Base-by-base conservation (phyloP, 1,284 basidiomycete genomes). In the Ustilago loliicola region DNA sequence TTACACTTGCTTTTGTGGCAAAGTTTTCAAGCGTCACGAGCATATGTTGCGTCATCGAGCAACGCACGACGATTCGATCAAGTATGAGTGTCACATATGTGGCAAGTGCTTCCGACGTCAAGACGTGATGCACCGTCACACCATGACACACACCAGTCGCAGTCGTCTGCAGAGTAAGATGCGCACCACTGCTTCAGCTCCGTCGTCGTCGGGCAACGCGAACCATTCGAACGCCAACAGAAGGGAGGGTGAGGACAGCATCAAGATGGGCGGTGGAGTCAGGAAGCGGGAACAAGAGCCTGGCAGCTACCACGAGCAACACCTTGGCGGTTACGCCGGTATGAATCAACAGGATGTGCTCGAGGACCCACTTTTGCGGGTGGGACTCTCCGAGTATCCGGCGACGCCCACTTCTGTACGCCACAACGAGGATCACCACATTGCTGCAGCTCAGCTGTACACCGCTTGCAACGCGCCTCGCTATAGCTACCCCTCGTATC, bases 101-200 rank as follows among this genome's bases (percentile, higher is more conserved):
- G 71, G 76, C 42, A 78, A 78, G 36, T 62, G 62, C 30, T 78
- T 78, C 54, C 71, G 71, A n/a, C 70, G 76, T 27, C 76, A 78
- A 32, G 76, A 78, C 17, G 76, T 78, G 21, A 78, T 78, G 76
- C 76, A 78, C 47, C 76, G 76, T 3, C 76, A 78, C 56, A 78
- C 76, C 0, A 66, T 73, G 67, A 78, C 76, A 15, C 76, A 78
- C 55, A 58, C 60, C 27, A 63, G 55, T 40, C 64, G 66, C 38
- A 60, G 58, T 30, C 71, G 65, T 27, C 61, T 58, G 47, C 56
- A 60, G 34, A 67, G 40, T 58, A 73, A 73, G 65, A 64, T 67
- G 71, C 71, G 71, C 38, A 57, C 21, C 61, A 60, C 65, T 3
- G 61, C 61, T 29, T 63, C 60, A 11, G 27, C 13, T 11, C 11